Conservation (phyloP, 371 early-diverging fungal species). For the Funneliformis caledonium region DNA sequence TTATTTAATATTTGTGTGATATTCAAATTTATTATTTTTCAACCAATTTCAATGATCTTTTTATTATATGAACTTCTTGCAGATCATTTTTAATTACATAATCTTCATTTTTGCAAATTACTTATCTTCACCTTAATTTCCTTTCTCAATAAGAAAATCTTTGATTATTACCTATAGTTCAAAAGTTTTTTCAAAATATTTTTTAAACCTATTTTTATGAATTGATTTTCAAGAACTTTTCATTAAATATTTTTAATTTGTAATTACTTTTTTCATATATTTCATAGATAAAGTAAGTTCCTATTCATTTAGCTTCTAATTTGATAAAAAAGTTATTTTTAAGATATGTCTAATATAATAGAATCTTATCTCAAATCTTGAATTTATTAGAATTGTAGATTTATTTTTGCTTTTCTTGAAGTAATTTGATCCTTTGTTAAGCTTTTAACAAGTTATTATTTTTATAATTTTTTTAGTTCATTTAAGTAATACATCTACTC, state of each 20-base stretch:
- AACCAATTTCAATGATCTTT: no score
- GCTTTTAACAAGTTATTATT: not conserved
- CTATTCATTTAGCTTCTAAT: not conserved
- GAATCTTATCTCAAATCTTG: conserved; percentile 1
- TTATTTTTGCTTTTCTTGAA: not conserved
- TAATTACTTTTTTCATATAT: not conserved
- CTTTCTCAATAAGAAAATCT: no score
- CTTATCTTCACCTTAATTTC: no score
- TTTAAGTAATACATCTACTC: no score
- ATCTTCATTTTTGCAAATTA: no score
- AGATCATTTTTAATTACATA: no score
- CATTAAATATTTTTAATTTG: not conserved
- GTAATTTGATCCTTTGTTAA: not conserved
- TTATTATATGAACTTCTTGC: no score
- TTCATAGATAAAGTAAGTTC: conserved; percentile 10
- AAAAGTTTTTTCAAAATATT: not conserved
- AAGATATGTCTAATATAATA: not conserved
- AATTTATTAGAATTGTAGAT: not conserved
- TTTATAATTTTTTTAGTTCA: not conserved
- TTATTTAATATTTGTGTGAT: no score
- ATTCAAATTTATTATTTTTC: no score
- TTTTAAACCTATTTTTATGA: not conserved
- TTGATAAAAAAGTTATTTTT: not conserved
- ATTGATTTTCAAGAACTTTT: not conserved
- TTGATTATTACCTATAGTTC: no score